Conservation (phyloP, 73 alveolate genomes). For the Paramecium caudatum region DNA sequence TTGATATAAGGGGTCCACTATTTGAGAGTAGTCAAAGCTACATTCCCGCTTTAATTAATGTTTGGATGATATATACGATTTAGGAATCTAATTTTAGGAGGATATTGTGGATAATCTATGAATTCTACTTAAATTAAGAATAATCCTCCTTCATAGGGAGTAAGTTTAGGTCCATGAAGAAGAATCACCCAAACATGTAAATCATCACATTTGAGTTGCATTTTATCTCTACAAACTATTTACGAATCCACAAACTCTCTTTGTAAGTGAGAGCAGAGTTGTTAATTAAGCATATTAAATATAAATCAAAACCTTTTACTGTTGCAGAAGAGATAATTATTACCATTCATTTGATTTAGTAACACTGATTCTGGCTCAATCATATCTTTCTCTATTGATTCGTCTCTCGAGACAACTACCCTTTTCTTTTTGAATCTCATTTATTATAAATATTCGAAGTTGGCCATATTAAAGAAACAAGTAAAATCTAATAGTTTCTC, state of each 20-base stretch:
- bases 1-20: neutral
- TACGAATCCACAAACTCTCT: neutral
- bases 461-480: neutral
- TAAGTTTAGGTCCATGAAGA: neutral
- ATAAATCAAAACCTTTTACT: neutral
- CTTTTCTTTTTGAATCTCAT: neutral
- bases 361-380: neutral
- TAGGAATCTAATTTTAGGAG: conserved; percentile 4
- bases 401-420: neutral
- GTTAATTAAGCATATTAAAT: neutral
- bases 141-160: neutral
- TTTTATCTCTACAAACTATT: neutral
- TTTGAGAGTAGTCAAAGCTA: neutral
- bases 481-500: neutral
- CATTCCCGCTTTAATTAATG: neutral
- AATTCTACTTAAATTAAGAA: neutral
- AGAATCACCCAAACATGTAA: neutral
- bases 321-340: conserved; percentile 8
- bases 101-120: conserved; percentile 15
- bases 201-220: neutral
- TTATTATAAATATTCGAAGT: neutral
- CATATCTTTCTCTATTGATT: conserved; percentile 23
- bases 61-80: neutral
- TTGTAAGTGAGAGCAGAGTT: neutral
- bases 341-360: neutral